Percentiles rank a stretch among this genome's conserved stretches.
phyloP scores from a whole-genome alignment of 148 eudicot species.

The Cornus florida region DNA sequence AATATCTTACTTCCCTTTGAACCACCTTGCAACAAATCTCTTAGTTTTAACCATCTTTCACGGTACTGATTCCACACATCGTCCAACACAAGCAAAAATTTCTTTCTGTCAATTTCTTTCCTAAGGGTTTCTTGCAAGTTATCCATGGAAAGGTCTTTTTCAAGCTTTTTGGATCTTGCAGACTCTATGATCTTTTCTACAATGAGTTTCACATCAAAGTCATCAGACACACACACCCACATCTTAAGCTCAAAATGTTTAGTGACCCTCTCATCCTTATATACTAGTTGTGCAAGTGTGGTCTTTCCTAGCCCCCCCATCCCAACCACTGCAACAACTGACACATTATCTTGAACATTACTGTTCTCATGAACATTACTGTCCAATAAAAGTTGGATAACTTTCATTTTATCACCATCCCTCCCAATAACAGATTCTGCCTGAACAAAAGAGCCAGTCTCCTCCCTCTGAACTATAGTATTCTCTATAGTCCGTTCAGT shows the following conservation, averaged over 20 bases:
- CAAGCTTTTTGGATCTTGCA: neutral
- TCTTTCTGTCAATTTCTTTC: neutral
- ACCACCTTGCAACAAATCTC: neutral
- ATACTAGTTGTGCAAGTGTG: conserved; percentile 13
- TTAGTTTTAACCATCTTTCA: neutral
- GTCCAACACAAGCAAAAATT: conserved; percentile 6
- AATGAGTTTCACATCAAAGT: conserved; percentile 1
- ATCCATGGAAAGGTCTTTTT: no score
- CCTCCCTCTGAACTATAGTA: neutral
- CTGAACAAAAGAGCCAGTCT: conserved; percentile 1
- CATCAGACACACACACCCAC: conserved; percentile 13
- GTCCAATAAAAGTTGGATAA: conserved; percentile 1
- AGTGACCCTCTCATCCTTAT: neutral
- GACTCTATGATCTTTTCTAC: neutral
- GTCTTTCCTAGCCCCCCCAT: conserved; percentile 18
- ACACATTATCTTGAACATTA: neutral
- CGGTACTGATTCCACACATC: conserved; percentile 11
- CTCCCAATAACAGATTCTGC: conserved; percentile 10
- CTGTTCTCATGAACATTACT: neutral
- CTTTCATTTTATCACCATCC: conserved; percentile 1
- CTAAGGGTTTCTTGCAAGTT: neutral
- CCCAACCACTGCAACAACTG: neutral
- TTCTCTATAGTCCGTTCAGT: neutral
- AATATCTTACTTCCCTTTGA: conserved; percentile 10
- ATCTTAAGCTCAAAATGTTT: neutral